Percentiles rank a stretch among this genome's conserved stretches.
These are phyloP conservation scores for Globisporangium sylvaticum DNA, from an alignment of 352 stramenopile species.

Conservation along the genomic window DNA sequence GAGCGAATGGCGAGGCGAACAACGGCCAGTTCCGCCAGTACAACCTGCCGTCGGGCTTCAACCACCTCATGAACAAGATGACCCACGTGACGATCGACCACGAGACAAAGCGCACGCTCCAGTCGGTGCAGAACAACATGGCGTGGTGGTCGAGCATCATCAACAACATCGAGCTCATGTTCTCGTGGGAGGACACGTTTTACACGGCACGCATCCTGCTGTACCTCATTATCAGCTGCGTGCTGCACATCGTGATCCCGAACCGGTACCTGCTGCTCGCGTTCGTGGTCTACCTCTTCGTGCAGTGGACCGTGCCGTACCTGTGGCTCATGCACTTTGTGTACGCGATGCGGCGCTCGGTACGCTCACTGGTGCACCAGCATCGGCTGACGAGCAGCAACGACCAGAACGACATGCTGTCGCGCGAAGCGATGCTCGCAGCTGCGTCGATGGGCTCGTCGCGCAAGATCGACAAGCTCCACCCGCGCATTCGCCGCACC, in stretches of 20 bases:
- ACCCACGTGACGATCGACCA: constrained; percentile 82
- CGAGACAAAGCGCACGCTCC: constrained; percentile 77
- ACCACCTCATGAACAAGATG: constrained; percentile 89
- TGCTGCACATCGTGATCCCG: constrained; percentile 80
- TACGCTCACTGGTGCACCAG: constrained; percentile 70
- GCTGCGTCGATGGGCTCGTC: constrained; percentile 7
- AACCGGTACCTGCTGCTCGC: constrained; percentile 82
- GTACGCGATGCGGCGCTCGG: constrained; percentile 59
- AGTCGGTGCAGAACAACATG: constrained; percentile 89
- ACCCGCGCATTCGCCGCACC: constrained; percentile 36
- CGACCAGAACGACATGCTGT: constrained; percentile 50
- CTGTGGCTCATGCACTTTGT: constrained; percentile 64
- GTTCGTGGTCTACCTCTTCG: constrained; percentile 76
- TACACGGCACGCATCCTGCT: constrained; percentile 80
- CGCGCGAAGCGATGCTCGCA: constrained; percentile 31
- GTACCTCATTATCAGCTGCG: constrained; percentile 79
- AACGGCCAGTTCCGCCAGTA: constrained; percentile 70
- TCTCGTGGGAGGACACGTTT: constrained; percentile 86
- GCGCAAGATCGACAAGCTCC: constrained; percentile 35
- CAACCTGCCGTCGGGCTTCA: constrained; percentile 77
- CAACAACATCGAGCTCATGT: constrained; percentile 83
- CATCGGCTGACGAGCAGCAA: constrained; percentile 63
- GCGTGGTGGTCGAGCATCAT: constrained; percentile 84
- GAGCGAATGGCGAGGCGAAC: constrained; percentile 25
- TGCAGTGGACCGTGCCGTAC: constrained; percentile 79